phyloP scores from a whole-genome alignment of 2,329 filamentous ascomycete genomes.

The Hypoxylon sp. region DNA sequence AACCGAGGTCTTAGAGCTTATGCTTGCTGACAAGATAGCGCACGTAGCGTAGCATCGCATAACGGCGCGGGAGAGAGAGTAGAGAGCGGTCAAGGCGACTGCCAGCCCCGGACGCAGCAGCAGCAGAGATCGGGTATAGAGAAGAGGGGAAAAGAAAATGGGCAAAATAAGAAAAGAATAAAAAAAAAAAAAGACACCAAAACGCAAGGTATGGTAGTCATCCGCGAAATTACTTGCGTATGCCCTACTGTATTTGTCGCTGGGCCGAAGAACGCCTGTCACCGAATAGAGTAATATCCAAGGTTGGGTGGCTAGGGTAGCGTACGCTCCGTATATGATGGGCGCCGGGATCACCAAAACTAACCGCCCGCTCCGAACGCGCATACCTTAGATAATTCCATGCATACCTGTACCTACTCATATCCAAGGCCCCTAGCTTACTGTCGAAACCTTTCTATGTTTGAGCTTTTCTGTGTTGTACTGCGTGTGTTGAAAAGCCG shows the following conservation, averaged over 20 bases:
- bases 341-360: conserved; percentile 7
- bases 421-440: conserved; percentile 2
- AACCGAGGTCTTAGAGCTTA: conserved; percentile 38
- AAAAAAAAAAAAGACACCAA: neutral
- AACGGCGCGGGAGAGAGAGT: neutral
- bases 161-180: neutral
- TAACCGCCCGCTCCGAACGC: conserved; percentile 2
- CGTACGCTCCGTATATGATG: neutral
- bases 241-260: neutral
- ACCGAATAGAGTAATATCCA: conserved; percentile 1
- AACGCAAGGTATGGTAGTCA: neutral
- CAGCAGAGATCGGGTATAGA: neutral
- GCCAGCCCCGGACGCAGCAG: too few relatives aligned
- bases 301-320: neutral
- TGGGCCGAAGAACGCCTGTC: neutral
- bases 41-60: neutral
- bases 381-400: neutral
- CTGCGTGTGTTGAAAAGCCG: conserved; percentile 12
- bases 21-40: conserved; percentile 28
- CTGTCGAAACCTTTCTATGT: neutral
- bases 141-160: neutral
- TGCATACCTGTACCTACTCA: neutral
- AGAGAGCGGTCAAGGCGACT: conserved; percentile 25
- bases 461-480: neutral
- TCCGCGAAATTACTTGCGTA: conserved; percentile 1